These are phyloP conservation scores for Phytophthora ramorum DNA, from an alignment of 352 stramenopile species.

Conservation along the genomic window DNA sequence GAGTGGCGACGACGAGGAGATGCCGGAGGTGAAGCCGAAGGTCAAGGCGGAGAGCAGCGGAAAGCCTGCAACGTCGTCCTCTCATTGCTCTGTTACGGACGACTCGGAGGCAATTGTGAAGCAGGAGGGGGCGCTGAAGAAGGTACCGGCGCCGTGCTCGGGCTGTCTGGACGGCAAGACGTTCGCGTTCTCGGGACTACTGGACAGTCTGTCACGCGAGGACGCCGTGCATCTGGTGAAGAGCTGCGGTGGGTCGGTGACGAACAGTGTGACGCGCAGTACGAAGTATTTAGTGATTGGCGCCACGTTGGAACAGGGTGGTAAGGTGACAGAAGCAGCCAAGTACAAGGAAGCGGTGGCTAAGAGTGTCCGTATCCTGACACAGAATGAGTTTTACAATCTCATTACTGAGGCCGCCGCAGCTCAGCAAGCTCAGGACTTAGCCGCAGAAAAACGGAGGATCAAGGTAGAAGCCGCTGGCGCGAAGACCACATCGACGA, in stretches of 20 bases:
- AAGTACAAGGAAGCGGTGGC: constrained; percentile 93
- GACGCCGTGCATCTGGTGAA: constrained; percentile 84
- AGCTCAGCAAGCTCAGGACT: constrained; percentile 64
- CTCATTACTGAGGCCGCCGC: constrained; percentile 77
- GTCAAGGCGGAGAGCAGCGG: constrained; percentile 5
- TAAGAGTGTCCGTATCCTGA: constrained; percentile 86
- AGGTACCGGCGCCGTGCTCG: constrained; percentile 57
- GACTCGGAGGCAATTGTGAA: constrained; percentile 21
- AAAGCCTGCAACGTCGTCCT: neutral
- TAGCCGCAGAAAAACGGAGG: constrained; percentile 65
- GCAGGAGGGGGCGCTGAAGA: constrained; percentile 42
- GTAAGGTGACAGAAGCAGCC: constrained; percentile 50
- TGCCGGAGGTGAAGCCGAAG: constrained; percentile 22
- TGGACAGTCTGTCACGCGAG: constrained; percentile 65
- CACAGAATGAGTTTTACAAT: constrained; percentile 90
- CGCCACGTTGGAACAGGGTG: constrained; percentile 69
- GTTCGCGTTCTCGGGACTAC: constrained; percentile 80
- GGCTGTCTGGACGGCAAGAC: constrained; percentile 81
- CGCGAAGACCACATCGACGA: constrained; percentile 40
- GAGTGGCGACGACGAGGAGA: constrained; percentile 33
- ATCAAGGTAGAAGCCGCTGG: constrained; percentile 54
- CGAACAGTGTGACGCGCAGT: constrained; percentile 65
- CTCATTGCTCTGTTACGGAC: constrained; percentile 5
- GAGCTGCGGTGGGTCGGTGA: constrained; percentile 70
- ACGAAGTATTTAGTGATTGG: constrained; percentile 86